Conservation (phyloP, 331 rosid species). For the Arachis monticola region DNA sequence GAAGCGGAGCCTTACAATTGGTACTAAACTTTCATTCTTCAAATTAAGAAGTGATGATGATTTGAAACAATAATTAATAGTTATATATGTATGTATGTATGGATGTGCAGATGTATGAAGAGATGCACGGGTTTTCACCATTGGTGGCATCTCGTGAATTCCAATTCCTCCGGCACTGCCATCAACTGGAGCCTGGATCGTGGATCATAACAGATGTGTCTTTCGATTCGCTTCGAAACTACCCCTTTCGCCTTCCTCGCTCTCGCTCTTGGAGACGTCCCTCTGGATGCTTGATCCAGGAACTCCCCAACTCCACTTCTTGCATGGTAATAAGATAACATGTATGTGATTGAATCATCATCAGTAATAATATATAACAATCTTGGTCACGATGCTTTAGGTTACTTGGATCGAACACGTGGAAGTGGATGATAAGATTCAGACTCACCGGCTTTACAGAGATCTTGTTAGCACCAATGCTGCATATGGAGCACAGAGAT, state of each 20-base stretch:
- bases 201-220: conserved; percentile 80
- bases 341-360: background rate
- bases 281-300: conserved; percentile 79
- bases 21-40: conserved; percentile 40
- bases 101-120: conserved; percentile 60
- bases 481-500: conserved; percentile 75
- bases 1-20: conserved; percentile 62
- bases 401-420: conserved; percentile 89
- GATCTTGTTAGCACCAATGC: conserved; percentile 44
- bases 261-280: conserved; percentile 67
- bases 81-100: too few species aligned
- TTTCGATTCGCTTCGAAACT: conserved; percentile 33
- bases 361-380: too few species aligned
- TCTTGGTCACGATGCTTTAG: conserved; percentile 23
- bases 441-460: conserved; percentile 57
- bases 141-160: conserved; percentile 63
- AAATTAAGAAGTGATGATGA: too few species aligned
- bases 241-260: conserved; percentile 4
- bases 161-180: conserved; percentile 65
- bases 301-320: conserved; percentile 54
- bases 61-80: too few species aligned
- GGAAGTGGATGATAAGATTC: conserved; percentile 62
- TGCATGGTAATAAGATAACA: conserved; percentile 55
- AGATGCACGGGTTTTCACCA: conserved; percentile 77
- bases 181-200: conserved; percentile 47